These are phyloP conservation scores for Cinnamomum micranthum DNA, from an alignment of 164 flowering plant species.

Conservation along the genomic window DNA sequence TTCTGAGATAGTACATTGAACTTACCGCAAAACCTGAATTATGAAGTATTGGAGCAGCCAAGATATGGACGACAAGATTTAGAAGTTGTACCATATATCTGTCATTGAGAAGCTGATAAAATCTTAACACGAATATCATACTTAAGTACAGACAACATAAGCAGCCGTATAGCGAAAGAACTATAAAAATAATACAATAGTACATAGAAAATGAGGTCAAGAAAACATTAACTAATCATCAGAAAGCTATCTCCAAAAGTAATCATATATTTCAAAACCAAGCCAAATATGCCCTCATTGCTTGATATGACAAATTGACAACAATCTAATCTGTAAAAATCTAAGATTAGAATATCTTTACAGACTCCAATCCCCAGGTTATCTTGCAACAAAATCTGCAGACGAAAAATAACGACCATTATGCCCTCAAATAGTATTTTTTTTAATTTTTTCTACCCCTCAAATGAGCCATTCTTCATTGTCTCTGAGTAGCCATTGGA, in stretches of 20 bases:
- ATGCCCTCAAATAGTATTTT: too few relatives aligned
- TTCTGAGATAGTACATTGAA: slow-evolving; percentile 5
- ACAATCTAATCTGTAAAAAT: neutral
- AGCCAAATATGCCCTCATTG: neutral
- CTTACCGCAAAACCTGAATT: slow-evolving; percentile 97
- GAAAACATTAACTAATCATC: neutral
- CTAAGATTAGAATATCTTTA: neutral
- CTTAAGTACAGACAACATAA: neutral
- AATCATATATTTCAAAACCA: neutral
- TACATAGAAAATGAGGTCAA: neutral
- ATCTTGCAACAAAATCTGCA: too few relatives aligned
- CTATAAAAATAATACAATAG: neutral
- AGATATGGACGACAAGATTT: slow-evolving; percentile 63
- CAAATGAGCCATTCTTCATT: too few relatives aligned
- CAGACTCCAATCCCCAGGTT: neutral
- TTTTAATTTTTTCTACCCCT: too few relatives aligned
- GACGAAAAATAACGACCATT: too few relatives aligned
- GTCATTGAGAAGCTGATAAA: slow-evolving; percentile 12
- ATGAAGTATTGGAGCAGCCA: slow-evolving; percentile 93
- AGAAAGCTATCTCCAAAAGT: neutral
- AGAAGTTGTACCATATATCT: slow-evolving; percentile 97
- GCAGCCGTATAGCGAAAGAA: neutral
- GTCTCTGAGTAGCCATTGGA: too few relatives aligned
- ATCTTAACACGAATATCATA: neutral
- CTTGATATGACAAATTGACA: neutral